Evolutionary conservation across 306 rosid genomes (phyloP).

Genomic region (Luffa acutangula): DNA sequence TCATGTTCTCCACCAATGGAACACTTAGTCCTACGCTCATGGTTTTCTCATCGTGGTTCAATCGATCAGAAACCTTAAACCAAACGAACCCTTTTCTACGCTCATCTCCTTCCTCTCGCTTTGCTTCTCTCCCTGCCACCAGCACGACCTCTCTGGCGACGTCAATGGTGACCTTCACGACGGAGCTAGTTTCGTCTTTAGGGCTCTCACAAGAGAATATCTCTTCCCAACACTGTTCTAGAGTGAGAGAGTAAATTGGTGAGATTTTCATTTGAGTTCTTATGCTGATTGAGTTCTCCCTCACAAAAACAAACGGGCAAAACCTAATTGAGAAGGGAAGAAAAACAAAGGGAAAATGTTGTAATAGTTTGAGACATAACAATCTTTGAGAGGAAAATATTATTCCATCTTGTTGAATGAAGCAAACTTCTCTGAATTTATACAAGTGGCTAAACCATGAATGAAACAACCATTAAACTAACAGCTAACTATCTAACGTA

Average conservation of each 20-base stretch:
- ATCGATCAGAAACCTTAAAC: conserved; percentile 34
- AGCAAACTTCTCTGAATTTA: too few species aligned
- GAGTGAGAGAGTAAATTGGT: conserved; percentile 44
- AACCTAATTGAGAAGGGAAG: conserved; percentile 6
- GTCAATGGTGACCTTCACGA: conserved; percentile 31
- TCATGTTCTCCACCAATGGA: conserved; percentile 52
- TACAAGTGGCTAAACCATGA: too few species aligned
- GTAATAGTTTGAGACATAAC: neutral
- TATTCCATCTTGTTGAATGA: too few species aligned
- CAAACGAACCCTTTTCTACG: conserved; percentile 38
- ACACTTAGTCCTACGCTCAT: conserved; percentile 44
- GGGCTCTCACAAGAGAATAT: conserved; percentile 40
- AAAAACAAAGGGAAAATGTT: neutral
- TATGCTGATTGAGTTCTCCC: conserved; percentile 25
- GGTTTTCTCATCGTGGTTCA: conserved; percentile 17
- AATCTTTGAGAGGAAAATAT: too few species aligned
- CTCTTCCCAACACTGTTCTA: conserved; percentile 83
- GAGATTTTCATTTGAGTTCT: conserved; percentile 54
- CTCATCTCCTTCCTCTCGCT: conserved; percentile 25
- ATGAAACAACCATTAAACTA: too few species aligned
- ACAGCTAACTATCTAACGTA: too few species aligned
- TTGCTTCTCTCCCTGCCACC: conserved; percentile 40
- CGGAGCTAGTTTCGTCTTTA: conserved; percentile 12
- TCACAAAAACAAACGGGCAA: conserved; percentile 60
- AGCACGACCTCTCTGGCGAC: conserved; percentile 52